Percentiles rank a stretch among this genome's conserved stretches.
Evolutionary conservation across 805 yeast species (phyloP).

Genomic region (Wickerhamiella dianesei): DNA sequence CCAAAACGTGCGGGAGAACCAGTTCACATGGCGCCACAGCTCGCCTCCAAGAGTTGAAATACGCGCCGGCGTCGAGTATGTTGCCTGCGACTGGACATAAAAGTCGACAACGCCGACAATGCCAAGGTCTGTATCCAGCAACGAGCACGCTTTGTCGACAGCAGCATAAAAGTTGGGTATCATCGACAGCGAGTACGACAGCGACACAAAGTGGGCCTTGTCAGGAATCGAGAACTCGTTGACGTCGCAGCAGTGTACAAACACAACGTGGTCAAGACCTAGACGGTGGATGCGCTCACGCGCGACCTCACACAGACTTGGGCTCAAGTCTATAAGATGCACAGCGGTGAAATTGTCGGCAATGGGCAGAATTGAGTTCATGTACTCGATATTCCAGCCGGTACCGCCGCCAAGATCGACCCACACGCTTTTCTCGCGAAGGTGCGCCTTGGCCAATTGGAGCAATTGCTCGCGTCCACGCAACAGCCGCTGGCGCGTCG

Average conservation of each 20-base stretch:
- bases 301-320: slow-evolving; percentile 65
- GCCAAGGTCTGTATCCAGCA: slow-evolving; percentile 40
- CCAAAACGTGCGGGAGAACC: slow-evolving; percentile 74
- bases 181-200: slow-evolving; percentile 74
- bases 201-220: slow-evolving; percentile 57
- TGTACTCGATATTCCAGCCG: slow-evolving; percentile 66
- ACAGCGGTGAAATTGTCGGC: slow-evolving; percentile 42
- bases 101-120: slow-evolving; percentile 63
- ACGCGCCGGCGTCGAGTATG: slow-evolving; percentile 52
- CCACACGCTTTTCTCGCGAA: slow-evolving; percentile 28
- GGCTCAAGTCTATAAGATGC: slow-evolving; percentile 62
- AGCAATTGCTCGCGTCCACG: slow-evolving; percentile 60
- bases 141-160: slow-evolving; percentile 47
- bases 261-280: slow-evolving; percentile 43
- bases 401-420: slow-evolving; percentile 68
- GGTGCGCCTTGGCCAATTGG: slow-evolving; percentile 43
- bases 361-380: slow-evolving; percentile 44
- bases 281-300: slow-evolving; percentile 37
- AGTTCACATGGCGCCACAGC: slow-evolving; percentile 55
- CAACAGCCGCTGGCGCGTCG: slow-evolving; percentile 50
- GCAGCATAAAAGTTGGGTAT: slow-evolving; percentile 73
- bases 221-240: slow-evolving; percentile 46
- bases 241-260: slow-evolving; percentile 61
- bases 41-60: slow-evolving; percentile 52
- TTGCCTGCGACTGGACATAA: slow-evolving; percentile 58